These are phyloP conservation scores for Fusarium napiforme DNA, from an alignment of 2,329 filamentous ascomycete genomes.

Conservation along the genomic window DNA sequence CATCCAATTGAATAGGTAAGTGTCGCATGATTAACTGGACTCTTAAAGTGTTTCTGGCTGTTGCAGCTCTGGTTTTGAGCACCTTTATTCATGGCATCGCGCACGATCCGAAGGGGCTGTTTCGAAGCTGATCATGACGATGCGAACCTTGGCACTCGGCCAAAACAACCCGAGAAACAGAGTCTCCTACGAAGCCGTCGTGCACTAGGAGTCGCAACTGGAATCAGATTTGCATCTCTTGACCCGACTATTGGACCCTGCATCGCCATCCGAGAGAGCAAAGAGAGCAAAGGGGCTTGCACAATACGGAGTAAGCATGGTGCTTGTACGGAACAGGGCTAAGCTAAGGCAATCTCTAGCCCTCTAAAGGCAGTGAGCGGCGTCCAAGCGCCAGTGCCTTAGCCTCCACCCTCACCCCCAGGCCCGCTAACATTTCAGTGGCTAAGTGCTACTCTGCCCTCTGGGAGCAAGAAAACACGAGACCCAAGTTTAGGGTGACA, in stretches of 20 bases:
- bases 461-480: too few species aligned
- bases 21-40: constrained; percentile 34
- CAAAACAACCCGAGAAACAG: not conserved
- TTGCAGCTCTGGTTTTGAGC: constrained; percentile 32
- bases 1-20: constrained; percentile 22
- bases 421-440: constrained; percentile 30
- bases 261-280: constrained; percentile 5
- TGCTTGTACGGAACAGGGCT: constrained; percentile 26
- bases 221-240: constrained; percentile 22
- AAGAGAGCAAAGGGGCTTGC: constrained; percentile 8
- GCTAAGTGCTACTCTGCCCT: constrained; percentile 14
- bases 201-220: constrained; percentile 10
- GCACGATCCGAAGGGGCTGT: constrained; percentile 5
- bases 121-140: constrained; percentile 21
- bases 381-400: constrained; percentile 26
- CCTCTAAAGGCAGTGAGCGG: constrained; percentile 36
- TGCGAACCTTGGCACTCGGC: not conserved
- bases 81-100: constrained; percentile 1
- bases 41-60: constrained; percentile 25
- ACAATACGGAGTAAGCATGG: constrained; percentile 25
- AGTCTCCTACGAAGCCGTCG: constrained; percentile 23
- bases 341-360: constrained; percentile 23
- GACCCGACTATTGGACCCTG: constrained; percentile 13
- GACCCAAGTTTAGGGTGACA: too few species aligned
- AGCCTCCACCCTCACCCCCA: constrained; percentile 9